These are phyloP conservation scores for Mimosa bimucronata DNA, from an alignment of 306 rosid genomes.

Conservation along the genomic window DNA sequence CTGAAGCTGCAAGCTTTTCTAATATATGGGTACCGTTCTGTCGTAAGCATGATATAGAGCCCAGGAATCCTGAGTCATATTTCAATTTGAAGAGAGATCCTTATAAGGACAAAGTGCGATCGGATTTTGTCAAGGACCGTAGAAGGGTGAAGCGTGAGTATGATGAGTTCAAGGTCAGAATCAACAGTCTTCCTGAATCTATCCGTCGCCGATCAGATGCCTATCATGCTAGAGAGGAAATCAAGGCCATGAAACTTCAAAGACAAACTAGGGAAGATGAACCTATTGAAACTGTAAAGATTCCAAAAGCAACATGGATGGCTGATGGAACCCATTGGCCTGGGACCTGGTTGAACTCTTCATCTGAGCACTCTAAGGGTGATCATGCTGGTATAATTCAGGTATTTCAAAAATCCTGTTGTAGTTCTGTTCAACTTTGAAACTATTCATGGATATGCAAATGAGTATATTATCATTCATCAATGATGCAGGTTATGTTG, in stretches of 20 bases:
- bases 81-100: conserved; percentile 91
- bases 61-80: conserved; percentile 95
- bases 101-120: conserved; percentile 78
- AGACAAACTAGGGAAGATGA: conserved; percentile 81
- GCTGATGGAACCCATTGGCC: conserved; percentile 99
- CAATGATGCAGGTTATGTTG: conserved; percentile 83
- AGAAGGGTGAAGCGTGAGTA: conserved; percentile 94
- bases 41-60: conserved; percentile 92
- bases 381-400: conserved; percentile 98
- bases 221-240: conserved; percentile 92
- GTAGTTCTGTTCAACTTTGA: conserved; percentile 19
- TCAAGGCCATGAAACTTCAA: conserved; percentile 89
- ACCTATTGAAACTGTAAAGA: conserved; percentile 67
- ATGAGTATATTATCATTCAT: conserved; percentile 23
- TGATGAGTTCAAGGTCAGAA: conserved; percentile 96
- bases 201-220: conserved; percentile 97
- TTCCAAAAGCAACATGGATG: conserved; percentile 98
- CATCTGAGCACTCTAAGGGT: conserved; percentile 78
- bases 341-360: conserved; percentile 86
- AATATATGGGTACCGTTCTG: conserved; percentile 93
- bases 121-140: conserved; percentile 95
- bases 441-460: conserved; percentile 14
- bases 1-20: conserved; percentile 98
- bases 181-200: conserved; percentile 89
- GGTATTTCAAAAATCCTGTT: conserved; percentile 52